Base-by-base conservation (phyloP, 495 filamentous ascomycete genomes). In the Aspergillus indologenus region DNA sequence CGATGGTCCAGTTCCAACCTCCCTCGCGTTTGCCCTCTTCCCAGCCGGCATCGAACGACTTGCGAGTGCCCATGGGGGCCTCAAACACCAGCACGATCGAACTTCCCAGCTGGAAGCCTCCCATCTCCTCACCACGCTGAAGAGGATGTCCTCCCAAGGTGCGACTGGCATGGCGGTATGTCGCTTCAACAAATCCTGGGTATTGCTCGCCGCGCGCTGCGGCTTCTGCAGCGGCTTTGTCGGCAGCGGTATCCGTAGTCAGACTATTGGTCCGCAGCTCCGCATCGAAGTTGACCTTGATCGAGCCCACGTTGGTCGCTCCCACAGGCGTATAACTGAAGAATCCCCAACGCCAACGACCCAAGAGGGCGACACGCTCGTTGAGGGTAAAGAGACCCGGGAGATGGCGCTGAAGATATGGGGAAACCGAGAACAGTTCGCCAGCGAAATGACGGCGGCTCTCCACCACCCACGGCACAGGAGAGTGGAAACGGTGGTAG, bases 401-500 rank as follows among this genome's bases (percentile, higher is more conserved):
- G 0, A 99, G 81, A 8, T 90, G 93, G 45, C 87, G 85, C 69
- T 96, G 92, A 15, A 99, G 79, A 69, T 96, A 99, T 0, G 94
- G 94, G 3, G 90, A 95, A 18, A 99, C 94, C 50, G 86, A 90
- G 76, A 90, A 99, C 18, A 99, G 79, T 72, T 99, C 94, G 23
- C 94, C 94, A 9, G 94, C 92, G 72, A 99, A 99, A 73, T 99
- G 94, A 5, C 94, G 86, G 12, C 94, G 85, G 64, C 83, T 84
- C 72, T 96, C 89, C 34, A 90, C 92, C 1, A 99, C 94, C 94
- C 94, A 99, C 57, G 87, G 87, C 3, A 89, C 85, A 0, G 94
- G 94, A 3, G 89, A 94, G 74, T 99, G 94, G 80, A 98, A 99
- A 51, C 92, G 90, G 75, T 99, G 94, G 77, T 99, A 99, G 74